Percentiles rank a stretch among this genome's conserved stretches.
Evolutionary conservation across 2,329 filamentous ascomycete genomes (phyloP).

Genomic region (Cordyceps tenuipes): DNA sequence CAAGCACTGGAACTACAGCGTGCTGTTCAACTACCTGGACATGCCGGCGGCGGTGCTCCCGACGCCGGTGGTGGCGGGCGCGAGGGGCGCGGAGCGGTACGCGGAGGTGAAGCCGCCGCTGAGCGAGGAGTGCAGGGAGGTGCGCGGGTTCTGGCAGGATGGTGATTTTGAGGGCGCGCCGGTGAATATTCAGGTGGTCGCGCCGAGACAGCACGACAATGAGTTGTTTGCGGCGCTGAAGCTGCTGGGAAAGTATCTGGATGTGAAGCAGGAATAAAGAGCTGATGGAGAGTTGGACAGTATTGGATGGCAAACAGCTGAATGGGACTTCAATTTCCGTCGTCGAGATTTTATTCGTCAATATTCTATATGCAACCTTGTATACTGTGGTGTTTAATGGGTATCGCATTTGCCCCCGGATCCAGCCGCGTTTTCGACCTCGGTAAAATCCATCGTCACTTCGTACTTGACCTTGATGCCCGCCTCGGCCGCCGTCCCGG

Average conservation of each 20-base stretch:
- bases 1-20: constrained; percentile 30
- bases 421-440: neutral
- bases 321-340: too few species aligned
- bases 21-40: constrained; percentile 30
- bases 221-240: constrained; percentile 24
- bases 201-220: constrained; percentile 26
- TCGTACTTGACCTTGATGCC: constrained; percentile 2
- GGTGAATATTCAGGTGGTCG: constrained; percentile 26
- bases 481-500: neutral
- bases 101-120: constrained; percentile 16
- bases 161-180: constrained; percentile 27
- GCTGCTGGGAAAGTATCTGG: constrained; percentile 16
- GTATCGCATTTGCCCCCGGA: neutral
- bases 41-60: constrained; percentile 28
- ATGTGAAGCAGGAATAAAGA: neutral
- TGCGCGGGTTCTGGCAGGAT: constrained; percentile 24
- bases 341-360: neutral
- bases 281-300: too few species aligned
- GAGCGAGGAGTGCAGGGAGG: constrained; percentile 23
- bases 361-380: neutral
- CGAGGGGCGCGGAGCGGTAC: constrained; percentile 19
- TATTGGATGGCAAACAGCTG: too few species aligned
- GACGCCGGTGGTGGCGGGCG: constrained; percentile 24
- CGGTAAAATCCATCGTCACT: neutral
- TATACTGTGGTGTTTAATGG: neutral